These are phyloP conservation scores for Neophaeococcomyces mojaviensis DNA, from an alignment of 2,329 filamentous ascomycete genomes.

Conservation along the genomic window DNA sequence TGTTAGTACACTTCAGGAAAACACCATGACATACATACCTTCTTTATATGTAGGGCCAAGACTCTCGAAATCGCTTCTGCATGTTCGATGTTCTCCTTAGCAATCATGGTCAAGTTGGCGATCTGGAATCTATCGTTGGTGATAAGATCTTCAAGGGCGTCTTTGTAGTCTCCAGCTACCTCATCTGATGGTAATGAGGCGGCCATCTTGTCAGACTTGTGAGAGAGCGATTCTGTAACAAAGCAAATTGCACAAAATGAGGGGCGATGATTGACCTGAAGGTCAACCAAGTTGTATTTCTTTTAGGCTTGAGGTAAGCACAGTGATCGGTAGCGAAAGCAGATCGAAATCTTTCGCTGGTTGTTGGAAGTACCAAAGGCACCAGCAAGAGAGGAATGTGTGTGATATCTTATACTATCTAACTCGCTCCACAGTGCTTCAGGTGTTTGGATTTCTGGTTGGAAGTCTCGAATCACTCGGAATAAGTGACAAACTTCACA, in stretches of 20 bases:
- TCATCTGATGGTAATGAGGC: constrained; percentile 61
- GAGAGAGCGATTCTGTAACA: constrained; percentile 5
- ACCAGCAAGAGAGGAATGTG: constrained; percentile 16
- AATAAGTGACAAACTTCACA: constrained; percentile 1
- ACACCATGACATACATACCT: constrained; percentile 57
- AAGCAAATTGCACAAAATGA: background rate
- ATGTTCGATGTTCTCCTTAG: constrained; percentile 93
- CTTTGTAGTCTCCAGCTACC: constrained; percentile 90
- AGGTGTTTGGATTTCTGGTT: background rate
- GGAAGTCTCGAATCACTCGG: background rate
- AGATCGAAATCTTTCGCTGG: constrained; percentile 4
- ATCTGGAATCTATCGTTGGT: constrained; percentile 92
- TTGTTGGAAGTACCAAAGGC: constrained; percentile 9
- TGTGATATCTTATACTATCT: constrained; percentile 25
- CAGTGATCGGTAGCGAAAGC: background rate
- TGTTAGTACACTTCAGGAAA: constrained; percentile 16
- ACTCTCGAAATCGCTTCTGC: constrained; percentile 86
- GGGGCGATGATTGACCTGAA: constrained; percentile 11
- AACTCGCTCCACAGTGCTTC: constrained; percentile 5
- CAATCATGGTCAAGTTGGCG: constrained; percentile 93
- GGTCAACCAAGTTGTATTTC: background rate
- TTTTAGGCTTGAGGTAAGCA: constrained; percentile 2
- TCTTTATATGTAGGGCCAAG: constrained; percentile 85
- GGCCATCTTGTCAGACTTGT: constrained; percentile 51
- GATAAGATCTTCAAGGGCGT: constrained; percentile 83